Evolutionary conservation across 805 yeast species (phyloP), one percentile per base, ranked within the genome.

Genomic region (Torulaspora indica): DNA sequence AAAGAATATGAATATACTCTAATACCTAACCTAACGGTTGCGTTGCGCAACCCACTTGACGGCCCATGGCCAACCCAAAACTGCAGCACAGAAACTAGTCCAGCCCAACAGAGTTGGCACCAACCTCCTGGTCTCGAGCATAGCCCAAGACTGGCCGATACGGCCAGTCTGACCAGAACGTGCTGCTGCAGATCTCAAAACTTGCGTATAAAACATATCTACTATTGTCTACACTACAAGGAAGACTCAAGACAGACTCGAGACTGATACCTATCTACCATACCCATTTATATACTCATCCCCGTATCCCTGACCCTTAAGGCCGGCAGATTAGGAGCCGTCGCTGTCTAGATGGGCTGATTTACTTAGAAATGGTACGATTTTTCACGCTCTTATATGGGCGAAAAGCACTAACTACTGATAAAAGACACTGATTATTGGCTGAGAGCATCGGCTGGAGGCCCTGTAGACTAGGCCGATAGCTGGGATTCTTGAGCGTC

Each of bases 61-160:
- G 18, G 54, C 46, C 20, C 43, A 51, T 40, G 64, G 63, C 67
- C 68, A 63, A 14, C 58, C 55, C 20, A 63, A 27, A 33, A 54
- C 37, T 7, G 35, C 42, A 12, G 47, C 30, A 39, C 60, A 39
- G 14, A 47, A 35, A 6, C 49, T 42, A 14, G 49, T 43, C 57
- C 61, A 61, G 6, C 45, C 47, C 12, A 38, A 12, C 3, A 58
- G 38, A 13, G 54, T 48, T n/a, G 56, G 54, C 9, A 41, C 47
- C 22, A 58, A 30, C 49, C 65, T 57, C 39, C 48, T 61, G 28
- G 54, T 28, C 40, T 61, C 68, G 9, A 48, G 40, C 3, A 35
- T 33, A 3, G 52, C 56, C 56, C 56, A 55, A 17, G 52, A 39
- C 35, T 53, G 53, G 31, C 60, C 60, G n/a, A 43, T 33, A 43